Evolutionary conservation across 768 basidiomycete genomes (phyloP), one percentile per base, ranked within the genome.

Genomic region (Termitomyces sp.): DNA sequence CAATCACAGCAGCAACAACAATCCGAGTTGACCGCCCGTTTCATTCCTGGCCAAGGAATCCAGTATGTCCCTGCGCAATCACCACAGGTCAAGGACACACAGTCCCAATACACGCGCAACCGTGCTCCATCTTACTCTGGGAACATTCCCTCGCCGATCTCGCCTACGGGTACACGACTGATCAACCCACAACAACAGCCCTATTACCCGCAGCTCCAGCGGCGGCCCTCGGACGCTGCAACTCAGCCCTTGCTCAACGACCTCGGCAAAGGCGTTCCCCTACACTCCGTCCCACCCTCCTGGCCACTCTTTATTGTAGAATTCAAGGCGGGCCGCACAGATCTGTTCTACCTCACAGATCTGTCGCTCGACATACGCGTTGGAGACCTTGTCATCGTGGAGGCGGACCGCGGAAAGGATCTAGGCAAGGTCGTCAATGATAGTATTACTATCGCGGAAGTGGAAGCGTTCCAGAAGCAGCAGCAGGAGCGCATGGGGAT

Each of bases 301-400:
- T 92, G 90, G 79, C 94, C 91, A n/a, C 83, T 99, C 8, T 59
- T 59, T 11, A 59, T 59, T 14, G 58, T 59, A 15, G 58, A 59
- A 73, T 99, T 99, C 83, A 99, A 98, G 76, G 96, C 96, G 0
- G 94, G 94, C 0, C 86, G 96, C 45, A 94, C 94, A 64, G 96
- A 98, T 73, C 77, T 99, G 32, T 98, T 95, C 76, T 98, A 97
- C 73, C 81, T 88, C 63, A 89, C 87, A 0, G 91, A 96, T 69
- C 81, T 62, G 69, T 80, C 67, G 68, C 66, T 72, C 59, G 78
- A 81, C 57, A 86, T 98, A 63, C 83, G 86, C 6, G 86, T 90
- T 25, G 96, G 94, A 2, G 96, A 98, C 70, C 77, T 94, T 42
- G 96, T 98, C 63, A 94, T 98, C 64, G 96, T 98, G 17, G 96